These are phyloP conservation scores for Przewalskia tangutica DNA, from an alignment of 257 asterid species.

Conservation along the genomic window DNA sequence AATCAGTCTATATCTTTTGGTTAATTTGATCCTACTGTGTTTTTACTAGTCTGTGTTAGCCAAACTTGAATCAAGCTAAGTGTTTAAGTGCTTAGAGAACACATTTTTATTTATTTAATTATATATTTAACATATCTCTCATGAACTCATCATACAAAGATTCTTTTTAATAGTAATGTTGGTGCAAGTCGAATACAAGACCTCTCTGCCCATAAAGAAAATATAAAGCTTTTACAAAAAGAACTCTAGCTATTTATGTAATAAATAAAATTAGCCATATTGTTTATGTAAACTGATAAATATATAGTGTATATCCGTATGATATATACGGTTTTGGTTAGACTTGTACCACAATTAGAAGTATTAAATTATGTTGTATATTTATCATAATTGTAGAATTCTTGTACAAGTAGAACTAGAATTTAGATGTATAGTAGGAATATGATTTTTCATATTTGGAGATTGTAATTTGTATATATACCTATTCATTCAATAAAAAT, in stretches of 20 bases:
- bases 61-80: background rate
- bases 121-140: background rate
- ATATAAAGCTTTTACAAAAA: background rate
- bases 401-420: too few species aligned
- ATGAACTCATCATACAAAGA: background rate
- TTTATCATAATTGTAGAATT: too few species aligned
- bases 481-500: too few species aligned
- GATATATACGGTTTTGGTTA: too few species aligned
- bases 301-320: too few species aligned
- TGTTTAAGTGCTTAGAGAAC: background rate
- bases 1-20: too few species aligned
- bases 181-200: background rate
- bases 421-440: too few species aligned
- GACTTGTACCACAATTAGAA: too few species aligned
- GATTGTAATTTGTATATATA: too few species aligned
- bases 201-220: background rate
- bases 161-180: background rate
- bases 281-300: background rate
- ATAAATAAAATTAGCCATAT: background rate
- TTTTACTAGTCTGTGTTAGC: background rate
- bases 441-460: too few species aligned
- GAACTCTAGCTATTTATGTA: background rate
- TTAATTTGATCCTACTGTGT: background rate
- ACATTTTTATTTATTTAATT: background rate
- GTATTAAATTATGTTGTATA: too few species aligned